Conservation (phyloP, 2,329 filamentous ascomycete species). For the Neurospora sp. region DNA sequence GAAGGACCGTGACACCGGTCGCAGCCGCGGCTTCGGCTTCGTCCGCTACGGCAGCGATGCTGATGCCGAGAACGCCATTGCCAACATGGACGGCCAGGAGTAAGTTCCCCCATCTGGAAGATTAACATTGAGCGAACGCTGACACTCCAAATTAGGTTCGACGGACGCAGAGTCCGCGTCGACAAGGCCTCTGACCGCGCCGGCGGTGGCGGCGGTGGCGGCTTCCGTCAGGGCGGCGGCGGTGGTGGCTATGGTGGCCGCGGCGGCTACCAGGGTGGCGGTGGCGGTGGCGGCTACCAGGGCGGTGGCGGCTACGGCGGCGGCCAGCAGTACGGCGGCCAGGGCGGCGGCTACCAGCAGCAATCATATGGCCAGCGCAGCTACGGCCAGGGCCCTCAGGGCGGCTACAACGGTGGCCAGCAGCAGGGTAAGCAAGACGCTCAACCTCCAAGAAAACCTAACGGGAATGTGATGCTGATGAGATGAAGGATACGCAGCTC, state of each 20-base stretch:
- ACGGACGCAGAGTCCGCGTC: conserved; percentile 87
- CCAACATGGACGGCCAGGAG: conserved; percentile 81
- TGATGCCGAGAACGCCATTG: conserved; percentile 68
- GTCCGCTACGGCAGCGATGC: conserved; percentile 74
- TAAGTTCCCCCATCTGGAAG: conserved; percentile 35
- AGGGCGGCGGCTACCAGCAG: neutral
- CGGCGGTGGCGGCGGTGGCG: conserved; percentile 43
- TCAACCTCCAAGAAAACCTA: neutral
- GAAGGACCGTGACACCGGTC: conserved; percentile 92
- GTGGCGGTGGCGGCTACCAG: neutral
- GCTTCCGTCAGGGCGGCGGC: conserved; percentile 27
- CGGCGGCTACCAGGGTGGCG: conserved; percentile 20
- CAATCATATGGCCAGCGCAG: neutral
- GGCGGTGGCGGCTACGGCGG: conserved; percentile 13
- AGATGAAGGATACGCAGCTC: neutral
- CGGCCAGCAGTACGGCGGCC: conserved; percentile 17
- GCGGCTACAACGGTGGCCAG: neutral
- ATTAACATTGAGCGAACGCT: neutral
- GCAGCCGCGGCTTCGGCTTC: conserved; percentile 95
- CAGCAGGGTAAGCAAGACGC: conserved; percentile 10
- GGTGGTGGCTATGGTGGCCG: conserved; percentile 15
- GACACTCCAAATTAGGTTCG: conserved; percentile 46
- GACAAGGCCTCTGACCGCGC: conserved; percentile 86
- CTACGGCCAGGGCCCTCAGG: neutral
- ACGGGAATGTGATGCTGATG: neutral